phyloP scores from a whole-genome alignment of 805 yeast species.

The Ogataea methanolica region DNA sequence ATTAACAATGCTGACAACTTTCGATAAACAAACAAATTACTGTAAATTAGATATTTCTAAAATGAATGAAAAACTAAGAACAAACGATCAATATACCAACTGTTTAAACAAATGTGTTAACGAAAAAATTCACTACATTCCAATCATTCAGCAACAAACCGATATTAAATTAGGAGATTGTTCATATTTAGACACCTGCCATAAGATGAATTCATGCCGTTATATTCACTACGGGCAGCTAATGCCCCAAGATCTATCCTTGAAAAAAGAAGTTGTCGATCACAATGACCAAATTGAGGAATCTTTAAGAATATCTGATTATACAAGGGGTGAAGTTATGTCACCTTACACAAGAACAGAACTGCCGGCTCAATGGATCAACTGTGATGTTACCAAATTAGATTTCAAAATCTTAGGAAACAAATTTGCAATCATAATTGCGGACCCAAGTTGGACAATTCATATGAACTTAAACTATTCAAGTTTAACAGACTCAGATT shows the following conservation, averaged over 20 bases:
- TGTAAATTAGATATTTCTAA: conserved; percentile 27
- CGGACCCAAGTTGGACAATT: conserved; percentile 97
- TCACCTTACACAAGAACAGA: conserved; percentile 20
- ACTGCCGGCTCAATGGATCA: conserved; percentile 76
- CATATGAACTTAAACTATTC: conserved; percentile 82
- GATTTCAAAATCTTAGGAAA: conserved; percentile 72
- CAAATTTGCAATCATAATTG: conserved; percentile 70
- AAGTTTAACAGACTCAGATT: conserved; percentile 71
- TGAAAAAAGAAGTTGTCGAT: conserved; percentile 7
- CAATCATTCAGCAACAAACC: conserved; percentile 53
- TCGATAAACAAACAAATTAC: conserved; percentile 23
- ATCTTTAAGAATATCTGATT: conserved; percentile 31
- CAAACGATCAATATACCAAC: conserved; percentile 2
- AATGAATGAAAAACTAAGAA: conserved; percentile 15
- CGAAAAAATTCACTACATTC: conserved; percentile 48
- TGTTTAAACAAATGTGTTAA: conserved; percentile 24
- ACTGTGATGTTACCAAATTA: conserved; percentile 72
- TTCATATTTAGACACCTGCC: conserved; percentile 91
- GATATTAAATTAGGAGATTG: conserved; percentile 81
- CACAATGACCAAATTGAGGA: conserved; percentile 20
- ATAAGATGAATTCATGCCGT: conserved; percentile 73
- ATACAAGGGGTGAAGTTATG: conserved; percentile 44
- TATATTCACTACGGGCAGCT: conserved; percentile 71
- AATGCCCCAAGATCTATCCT: conserved; percentile 31
- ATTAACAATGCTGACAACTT: conserved; percentile 17